Evolutionary conservation across 2,329 filamentous ascomycete species (phyloP).

Genomic region (Albophoma yamanashiensis): DNA sequence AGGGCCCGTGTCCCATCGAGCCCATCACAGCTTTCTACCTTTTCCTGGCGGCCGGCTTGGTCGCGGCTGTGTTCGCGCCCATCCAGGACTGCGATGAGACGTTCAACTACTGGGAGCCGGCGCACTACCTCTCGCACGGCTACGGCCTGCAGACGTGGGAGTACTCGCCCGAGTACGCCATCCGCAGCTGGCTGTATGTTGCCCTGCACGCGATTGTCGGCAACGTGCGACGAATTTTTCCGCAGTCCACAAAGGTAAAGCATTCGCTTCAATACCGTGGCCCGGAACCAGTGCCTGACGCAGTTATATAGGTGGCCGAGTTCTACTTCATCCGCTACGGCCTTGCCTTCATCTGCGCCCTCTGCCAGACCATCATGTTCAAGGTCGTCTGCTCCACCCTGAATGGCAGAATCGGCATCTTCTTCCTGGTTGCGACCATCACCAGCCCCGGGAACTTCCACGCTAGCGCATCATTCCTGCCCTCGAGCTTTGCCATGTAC

Average conservation of each 20-base stretch:
- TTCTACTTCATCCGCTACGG: slow-evolving; percentile 80
- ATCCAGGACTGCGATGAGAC: slow-evolving; percentile 98
- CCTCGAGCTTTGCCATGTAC: slow-evolving; percentile 97
- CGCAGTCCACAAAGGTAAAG: slow-evolving; percentile 48
- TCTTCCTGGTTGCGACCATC: slow-evolving; percentile 69
- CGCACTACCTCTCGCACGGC: slow-evolving; percentile 86
- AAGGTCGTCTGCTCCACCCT: slow-evolving; percentile 64
- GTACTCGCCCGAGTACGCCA: slow-evolving; percentile 89
- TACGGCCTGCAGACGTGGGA: slow-evolving; percentile 98
- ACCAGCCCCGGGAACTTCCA: slow-evolving; percentile 90
- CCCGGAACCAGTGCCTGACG: neutral
- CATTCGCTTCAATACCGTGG: neutral
- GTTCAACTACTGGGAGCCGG: slow-evolving; percentile 98
- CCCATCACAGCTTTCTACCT: slow-evolving; percentile 71
- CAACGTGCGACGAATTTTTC: slow-evolving; percentile 53
- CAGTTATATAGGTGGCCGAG: slow-evolving; percentile 43
- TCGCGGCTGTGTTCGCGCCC: slow-evolving; percentile 74
- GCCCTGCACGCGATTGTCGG: slow-evolving; percentile 65
- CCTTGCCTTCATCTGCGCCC: slow-evolving; percentile 66
- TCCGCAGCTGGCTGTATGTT: slow-evolving; percentile 90
- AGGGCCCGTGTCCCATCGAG: slow-evolving; percentile 52
- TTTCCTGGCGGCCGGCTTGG: slow-evolving; percentile 61
- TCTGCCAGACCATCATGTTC: slow-evolving; percentile 75
- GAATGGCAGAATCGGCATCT: slow-evolving; percentile 72
- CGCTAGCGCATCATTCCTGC: slow-evolving; percentile 75